phyloP scores from a whole-genome alignment of 805 yeast species.

The Deakozyma indianensis region DNA sequence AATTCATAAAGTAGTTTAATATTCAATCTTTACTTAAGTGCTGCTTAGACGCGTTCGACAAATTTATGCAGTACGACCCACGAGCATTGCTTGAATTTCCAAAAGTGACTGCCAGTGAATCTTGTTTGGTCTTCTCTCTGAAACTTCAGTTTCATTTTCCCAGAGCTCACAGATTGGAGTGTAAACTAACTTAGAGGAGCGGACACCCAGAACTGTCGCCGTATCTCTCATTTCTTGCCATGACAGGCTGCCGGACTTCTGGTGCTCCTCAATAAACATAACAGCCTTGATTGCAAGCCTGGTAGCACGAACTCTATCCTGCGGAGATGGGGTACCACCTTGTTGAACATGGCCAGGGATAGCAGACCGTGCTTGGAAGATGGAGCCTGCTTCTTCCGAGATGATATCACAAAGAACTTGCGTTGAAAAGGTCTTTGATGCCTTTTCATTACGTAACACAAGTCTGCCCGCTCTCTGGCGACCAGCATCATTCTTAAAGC shows the following conservation, averaged over 20 bases:
- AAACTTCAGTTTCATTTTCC: conserved; percentile 74
- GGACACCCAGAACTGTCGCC: conserved; percentile 68
- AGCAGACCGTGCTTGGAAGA: conserved; percentile 85
- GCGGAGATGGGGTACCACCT: conserved; percentile 89
- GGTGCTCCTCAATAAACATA: conserved; percentile 61
- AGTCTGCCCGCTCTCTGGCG: conserved; percentile 74
- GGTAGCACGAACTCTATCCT: conserved; percentile 82
- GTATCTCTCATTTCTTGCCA: conserved; percentile 4
- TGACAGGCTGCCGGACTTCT: conserved; percentile 6
- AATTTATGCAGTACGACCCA: conserved; percentile 22
- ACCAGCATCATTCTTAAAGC: conserved; percentile 63
- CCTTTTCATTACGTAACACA: conserved; percentile 68
- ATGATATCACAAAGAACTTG: conserved; percentile 73
- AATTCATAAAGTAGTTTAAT: no score
- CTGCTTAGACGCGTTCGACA: no score
- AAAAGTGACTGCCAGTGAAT: conserved; percentile 72
- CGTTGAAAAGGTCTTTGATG: conserved; percentile 71
- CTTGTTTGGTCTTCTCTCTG: conserved; percentile 72
- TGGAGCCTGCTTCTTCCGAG: conserved; percentile 58
- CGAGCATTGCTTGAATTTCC: conserved; percentile 72
- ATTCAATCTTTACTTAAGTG: not conserved
- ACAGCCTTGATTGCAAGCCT: conserved; percentile 84
- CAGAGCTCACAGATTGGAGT: conserved; percentile 62
- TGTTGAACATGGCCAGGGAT: conserved; percentile 98
- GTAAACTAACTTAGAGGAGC: conserved; percentile 61